Conservation (phyloP, 2,329 filamentous ascomycete genomes). For the Chalaropsis thielavioides region DNA sequence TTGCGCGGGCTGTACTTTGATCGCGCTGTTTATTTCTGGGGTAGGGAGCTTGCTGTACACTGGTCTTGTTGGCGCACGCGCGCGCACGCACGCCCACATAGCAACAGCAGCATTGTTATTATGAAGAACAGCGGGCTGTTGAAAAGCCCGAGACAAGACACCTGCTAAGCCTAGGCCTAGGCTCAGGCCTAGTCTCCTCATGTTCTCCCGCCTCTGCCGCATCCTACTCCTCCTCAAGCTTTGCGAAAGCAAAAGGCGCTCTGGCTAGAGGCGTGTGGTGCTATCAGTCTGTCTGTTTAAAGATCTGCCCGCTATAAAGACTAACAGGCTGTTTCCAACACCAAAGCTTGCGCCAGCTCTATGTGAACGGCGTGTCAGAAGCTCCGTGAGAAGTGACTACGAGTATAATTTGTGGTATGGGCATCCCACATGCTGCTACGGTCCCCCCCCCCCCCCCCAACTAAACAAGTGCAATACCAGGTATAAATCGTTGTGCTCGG, state of each 20-base stretch:
- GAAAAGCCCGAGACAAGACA: conserved; percentile 1
- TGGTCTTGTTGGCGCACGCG: too few relatives aligned
- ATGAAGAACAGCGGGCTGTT: not conserved
- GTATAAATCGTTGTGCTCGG: too few relatives aligned
- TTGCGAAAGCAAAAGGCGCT: not conserved
- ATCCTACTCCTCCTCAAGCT: not conserved
- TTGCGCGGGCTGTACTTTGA: not conserved
- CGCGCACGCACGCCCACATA: too few relatives aligned
- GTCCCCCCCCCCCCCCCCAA: too few relatives aligned
- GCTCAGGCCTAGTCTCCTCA: not conserved
- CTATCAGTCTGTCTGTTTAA: not conserved
- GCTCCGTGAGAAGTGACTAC: not conserved
- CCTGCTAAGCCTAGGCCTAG: not conserved
- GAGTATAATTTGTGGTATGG: not conserved
- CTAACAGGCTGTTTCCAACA: not conserved
- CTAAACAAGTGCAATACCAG: too few relatives aligned
- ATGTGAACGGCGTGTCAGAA: not conserved
- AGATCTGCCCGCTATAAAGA: not conserved
- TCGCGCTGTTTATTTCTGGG: not conserved
- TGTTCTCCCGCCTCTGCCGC: not conserved
- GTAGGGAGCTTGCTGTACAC: not conserved
- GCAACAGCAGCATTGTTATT: not conserved
- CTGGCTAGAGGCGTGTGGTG: not conserved
- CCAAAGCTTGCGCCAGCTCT: not conserved
- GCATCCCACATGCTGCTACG: too few relatives aligned